Evolutionary conservation across 1,284 basidiomycete genomes (phyloP).

Genomic region (Psilocybe mexicana): DNA sequence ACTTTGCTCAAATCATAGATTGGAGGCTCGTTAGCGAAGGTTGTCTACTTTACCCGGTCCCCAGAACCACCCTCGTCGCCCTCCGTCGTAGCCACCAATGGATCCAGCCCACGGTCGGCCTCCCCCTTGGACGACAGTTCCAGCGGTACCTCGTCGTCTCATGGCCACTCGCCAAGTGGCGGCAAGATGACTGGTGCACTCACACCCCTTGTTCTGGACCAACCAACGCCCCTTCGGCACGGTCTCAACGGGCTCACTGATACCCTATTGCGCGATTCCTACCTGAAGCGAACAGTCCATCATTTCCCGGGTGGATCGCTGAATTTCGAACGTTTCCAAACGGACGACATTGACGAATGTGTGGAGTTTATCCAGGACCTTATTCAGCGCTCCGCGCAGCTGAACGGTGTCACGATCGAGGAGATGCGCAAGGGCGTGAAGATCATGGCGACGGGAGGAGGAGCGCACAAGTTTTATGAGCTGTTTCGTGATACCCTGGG

Average conservation of each 20-base stretch:
- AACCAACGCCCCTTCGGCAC: slow-evolving; percentile 34
- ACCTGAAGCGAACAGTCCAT: slow-evolving; percentile 66
- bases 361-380: slow-evolving; percentile 88
- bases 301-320: slow-evolving; percentile 95
- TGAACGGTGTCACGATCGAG: slow-evolving; percentile 87
- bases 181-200: slow-evolving; percentile 70
- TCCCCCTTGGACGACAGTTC: slow-evolving; percentile 44
- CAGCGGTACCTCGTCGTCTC: slow-evolving; percentile 29
- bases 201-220: slow-evolving; percentile 76
- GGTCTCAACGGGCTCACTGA: slow-evolving; percentile 45
- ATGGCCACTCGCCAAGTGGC: slow-evolving; percentile 37
- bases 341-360: slow-evolving; percentile 84
- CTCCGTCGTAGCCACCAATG: slow-evolving; percentile 56
- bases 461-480: slow-evolving; percentile 93
- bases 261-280: slow-evolving; percentile 58
- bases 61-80: slow-evolving; percentile 75
- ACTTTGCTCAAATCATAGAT: slow-evolving; percentile 53
- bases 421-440: slow-evolving; percentile 94
- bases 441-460: slow-evolving; percentile 98
- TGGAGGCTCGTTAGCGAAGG: slow-evolving; percentile 96
- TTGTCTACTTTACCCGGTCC: slow-evolving; percentile 97
- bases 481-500: slow-evolving; percentile 75
- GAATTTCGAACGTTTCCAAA: slow-evolving; percentile 98
- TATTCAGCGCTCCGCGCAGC: slow-evolving; percentile 82
- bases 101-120: slow-evolving; percentile 50